phyloP scores from a whole-genome alignment of 495 filamentous ascomycete genomes.

The Pseudevernia furfuracea region DNA sequence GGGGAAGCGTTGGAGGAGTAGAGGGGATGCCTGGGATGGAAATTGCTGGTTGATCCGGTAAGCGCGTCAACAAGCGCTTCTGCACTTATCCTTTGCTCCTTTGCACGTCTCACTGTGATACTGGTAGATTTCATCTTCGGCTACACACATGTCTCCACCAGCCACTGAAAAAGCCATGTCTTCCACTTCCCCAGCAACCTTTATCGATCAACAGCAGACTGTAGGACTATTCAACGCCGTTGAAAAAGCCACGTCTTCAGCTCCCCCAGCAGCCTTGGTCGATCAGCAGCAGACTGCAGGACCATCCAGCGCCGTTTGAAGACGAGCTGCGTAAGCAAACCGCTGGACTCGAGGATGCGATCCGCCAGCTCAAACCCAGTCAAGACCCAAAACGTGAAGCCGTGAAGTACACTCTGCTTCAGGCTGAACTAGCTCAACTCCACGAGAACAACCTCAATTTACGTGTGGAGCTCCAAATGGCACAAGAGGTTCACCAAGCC shows the following conservation, averaged over 20 bases:
- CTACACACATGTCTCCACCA: background rate
- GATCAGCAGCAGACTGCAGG: background rate
- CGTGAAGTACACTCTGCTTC: background rate
- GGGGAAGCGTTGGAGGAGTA: conserved; percentile 61
- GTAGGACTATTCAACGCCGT: background rate
- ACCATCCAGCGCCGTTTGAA: background rate
- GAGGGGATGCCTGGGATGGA: conserved; percentile 48
- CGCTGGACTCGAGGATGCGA: background rate
- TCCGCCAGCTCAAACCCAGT: background rate
- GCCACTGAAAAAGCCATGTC: background rate
- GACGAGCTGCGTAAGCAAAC: background rate
- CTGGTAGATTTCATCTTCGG: too few species aligned
- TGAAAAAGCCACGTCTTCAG: background rate
- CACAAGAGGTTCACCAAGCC: background rate
- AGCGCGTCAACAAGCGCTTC: background rate
- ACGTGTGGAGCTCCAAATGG: background rate
- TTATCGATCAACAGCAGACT: background rate
- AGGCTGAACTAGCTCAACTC: background rate
- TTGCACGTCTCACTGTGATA: too few species aligned
- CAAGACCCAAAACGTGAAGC: background rate
- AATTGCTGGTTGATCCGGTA: conserved; percentile 5
- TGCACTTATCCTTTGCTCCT: too few species aligned
- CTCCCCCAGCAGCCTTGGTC: background rate
- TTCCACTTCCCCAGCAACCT: background rate
- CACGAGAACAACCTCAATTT: background rate